Percentiles rank a stretch among this genome's conserved stretches.
Conservation (phyloP, 2,329 filamentous ascomycete species). For the Myriosclerotinia curreyana region DNA sequence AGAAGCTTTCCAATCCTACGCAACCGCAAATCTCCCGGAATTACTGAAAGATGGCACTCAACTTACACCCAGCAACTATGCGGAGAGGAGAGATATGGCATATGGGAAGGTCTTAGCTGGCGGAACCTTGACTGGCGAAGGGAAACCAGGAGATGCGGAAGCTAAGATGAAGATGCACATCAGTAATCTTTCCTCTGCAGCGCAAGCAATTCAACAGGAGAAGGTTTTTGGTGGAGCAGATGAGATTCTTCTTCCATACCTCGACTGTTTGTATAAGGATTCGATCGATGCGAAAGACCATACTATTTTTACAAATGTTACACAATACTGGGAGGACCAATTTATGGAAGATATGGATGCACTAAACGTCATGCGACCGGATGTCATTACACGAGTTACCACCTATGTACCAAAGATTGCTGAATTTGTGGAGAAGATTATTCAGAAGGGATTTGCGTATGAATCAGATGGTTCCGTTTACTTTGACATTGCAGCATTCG, state of each 20-base stretch:
- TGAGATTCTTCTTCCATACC: slow-evolving; percentile 74
- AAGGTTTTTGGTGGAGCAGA: slow-evolving; percentile 55
- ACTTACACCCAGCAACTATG: slow-evolving; percentile 52
- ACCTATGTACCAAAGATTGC: slow-evolving; percentile 89
- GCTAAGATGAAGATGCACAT: slow-evolving; percentile 74
- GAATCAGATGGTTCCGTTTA: slow-evolving; percentile 64
- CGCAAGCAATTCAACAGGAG: slow-evolving; percentile 48
- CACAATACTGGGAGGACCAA: slow-evolving; percentile 78
- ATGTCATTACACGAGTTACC: slow-evolving; percentile 83
- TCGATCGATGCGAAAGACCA: slow-evolving; percentile 60
- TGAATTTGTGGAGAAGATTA: slow-evolving; percentile 69
- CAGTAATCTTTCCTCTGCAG: slow-evolving; percentile 45
- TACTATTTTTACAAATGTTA: slow-evolving; percentile 80
- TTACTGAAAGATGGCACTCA: slow-evolving; percentile 45
- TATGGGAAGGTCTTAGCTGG: slow-evolving; percentile 56
- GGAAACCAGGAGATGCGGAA: slow-evolving; percentile 56
- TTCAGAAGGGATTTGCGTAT: slow-evolving; percentile 84
- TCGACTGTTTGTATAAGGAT: slow-evolving; percentile 68
- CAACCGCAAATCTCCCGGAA: slow-evolving; percentile 53
- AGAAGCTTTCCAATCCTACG: slow-evolving; percentile 55
- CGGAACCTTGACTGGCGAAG: slow-evolving; percentile 54
- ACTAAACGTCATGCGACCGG: slow-evolving; percentile 79
- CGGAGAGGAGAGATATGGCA: slow-evolving; percentile 48
- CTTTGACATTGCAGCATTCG: slow-evolving; percentile 39
- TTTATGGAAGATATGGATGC: slow-evolving; percentile 86